Conservation (phyloP, 148 eudicot species). For the Salicornia ramosissima region DNA sequence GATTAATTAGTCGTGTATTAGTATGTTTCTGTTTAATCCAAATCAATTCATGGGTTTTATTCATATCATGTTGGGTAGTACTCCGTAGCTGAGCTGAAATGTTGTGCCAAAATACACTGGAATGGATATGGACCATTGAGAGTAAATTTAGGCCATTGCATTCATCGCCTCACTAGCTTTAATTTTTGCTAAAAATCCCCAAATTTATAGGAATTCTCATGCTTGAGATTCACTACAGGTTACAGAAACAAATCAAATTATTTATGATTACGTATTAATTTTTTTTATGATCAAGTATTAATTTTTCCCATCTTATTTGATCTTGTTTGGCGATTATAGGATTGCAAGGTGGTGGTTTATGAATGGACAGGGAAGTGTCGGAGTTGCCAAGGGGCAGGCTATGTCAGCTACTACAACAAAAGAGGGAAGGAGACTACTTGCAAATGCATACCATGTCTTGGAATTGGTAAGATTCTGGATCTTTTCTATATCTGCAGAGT, state of each 20-base stretch:
- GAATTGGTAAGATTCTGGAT: slow-evolving; percentile 54
- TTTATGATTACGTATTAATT: no score
- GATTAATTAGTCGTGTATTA: background rate
- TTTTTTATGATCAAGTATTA: background rate
- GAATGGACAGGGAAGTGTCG: slow-evolving; percentile 99
- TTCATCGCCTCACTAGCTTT: no score
- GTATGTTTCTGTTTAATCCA: background rate
- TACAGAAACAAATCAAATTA: background rate
- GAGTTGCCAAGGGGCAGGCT: slow-evolving; percentile 91
- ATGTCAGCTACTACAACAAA: slow-evolving; percentile 69
- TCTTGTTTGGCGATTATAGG: slow-evolving; percentile 40
- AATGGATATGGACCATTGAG: background rate
- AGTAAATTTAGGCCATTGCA: background rate
- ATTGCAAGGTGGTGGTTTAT: slow-evolving; percentile 71
- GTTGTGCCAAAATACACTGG: background rate
- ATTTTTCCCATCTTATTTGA: background rate
- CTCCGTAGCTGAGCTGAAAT: background rate
- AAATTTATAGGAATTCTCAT: background rate
- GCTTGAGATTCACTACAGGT: background rate
- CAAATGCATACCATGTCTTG: slow-evolving; percentile 95
- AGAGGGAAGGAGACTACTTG: slow-evolving; percentile 73
- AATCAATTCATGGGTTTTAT: background rate
- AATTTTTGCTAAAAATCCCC: background rate
- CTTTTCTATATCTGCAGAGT: background rate
- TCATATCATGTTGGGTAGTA: background rate